Evolutionary conservation across 1,139 yeast species (phyloP).

Genomic region (Scheffersomyces insectosa): DNA sequence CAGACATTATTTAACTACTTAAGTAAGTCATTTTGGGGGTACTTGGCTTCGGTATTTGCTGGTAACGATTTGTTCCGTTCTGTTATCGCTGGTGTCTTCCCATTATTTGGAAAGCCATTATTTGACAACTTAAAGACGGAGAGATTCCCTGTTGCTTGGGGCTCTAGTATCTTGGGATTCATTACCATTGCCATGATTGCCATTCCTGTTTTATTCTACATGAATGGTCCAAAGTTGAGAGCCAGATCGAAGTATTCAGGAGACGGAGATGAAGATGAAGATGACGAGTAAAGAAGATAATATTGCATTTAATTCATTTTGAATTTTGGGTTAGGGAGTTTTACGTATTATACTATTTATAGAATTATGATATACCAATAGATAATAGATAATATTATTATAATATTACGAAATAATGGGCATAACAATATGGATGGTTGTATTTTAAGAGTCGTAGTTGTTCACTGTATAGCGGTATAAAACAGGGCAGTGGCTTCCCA

Average conservation of each 20-base stretch:
- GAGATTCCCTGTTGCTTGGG: slow-evolving; percentile 59
- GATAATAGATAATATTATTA: too few relatives aligned
- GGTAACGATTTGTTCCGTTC: slow-evolving; percentile 56
- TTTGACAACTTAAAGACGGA: slow-evolving; percentile 43
- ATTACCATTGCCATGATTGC: slow-evolving; percentile 41
- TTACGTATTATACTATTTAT: too few relatives aligned
- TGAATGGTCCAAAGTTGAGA: slow-evolving; percentile 51
- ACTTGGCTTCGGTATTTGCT: slow-evolving; percentile 61
- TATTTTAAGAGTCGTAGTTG: too few relatives aligned
- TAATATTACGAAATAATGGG: too few relatives aligned
- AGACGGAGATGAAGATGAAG: too few relatives aligned
- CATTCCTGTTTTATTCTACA: slow-evolving; percentile 49
- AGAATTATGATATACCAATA: too few relatives aligned
- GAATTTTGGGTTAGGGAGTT: too few relatives aligned
- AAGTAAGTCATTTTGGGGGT: slow-evolving; percentile 36
- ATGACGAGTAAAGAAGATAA: too few relatives aligned
- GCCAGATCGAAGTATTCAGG: slow-evolving; percentile 44
- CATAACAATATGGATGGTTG: too few relatives aligned
- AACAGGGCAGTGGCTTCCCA: too few relatives aligned
- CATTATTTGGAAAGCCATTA: slow-evolving; percentile 57
- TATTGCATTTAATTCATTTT: too few relatives aligned
- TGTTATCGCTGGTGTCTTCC: slow-evolving; percentile 60
- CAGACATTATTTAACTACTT: slow-evolving; percentile 40
- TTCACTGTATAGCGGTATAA: too few relatives aligned
- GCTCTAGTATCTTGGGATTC: slow-evolving; percentile 49